Evolutionary conservation across 352 stramenopile genomes (phyloP).

Genomic region (Phytophthora citrophthora): DNA sequence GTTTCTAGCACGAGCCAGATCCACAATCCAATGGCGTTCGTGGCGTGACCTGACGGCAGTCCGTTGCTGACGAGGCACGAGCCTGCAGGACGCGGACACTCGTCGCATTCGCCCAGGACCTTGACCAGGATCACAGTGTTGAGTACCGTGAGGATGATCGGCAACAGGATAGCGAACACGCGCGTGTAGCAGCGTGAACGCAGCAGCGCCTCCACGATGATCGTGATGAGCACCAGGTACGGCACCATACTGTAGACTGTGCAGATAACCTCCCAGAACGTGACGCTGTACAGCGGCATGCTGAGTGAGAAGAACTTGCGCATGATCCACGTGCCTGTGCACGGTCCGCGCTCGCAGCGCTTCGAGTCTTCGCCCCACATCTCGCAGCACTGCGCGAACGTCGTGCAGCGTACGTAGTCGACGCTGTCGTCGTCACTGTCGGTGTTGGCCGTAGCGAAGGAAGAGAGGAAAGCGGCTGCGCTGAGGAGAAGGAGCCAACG

Average conservation of each 20-base stretch:
- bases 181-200: conserved; percentile 45
- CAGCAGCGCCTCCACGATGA: conserved; percentile 44
- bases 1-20: conserved; percentile 48
- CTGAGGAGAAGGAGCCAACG: conserved; percentile 4
- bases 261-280: conserved; percentile 51
- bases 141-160: conserved; percentile 43
- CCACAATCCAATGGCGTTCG: conserved; percentile 51
- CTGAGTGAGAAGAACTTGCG: conserved; percentile 61
- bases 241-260: conserved; percentile 56
- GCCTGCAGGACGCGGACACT: conserved; percentile 42
- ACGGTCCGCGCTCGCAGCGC: conserved; percentile 49
- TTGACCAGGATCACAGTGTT: conserved; percentile 50
- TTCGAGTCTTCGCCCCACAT: conserved; percentile 48
- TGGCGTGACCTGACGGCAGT: conserved; percentile 53
- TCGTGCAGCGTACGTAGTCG: conserved; percentile 36
- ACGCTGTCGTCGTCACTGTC: conserved; percentile 32
- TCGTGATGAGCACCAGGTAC: conserved; percentile 46
- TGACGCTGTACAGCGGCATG: conserved; percentile 44
- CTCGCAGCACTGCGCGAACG: conserved; percentile 47
- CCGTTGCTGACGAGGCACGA: conserved; percentile 50
- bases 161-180: conserved; percentile 45
- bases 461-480: neutral
- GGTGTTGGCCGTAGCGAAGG: conserved; percentile 2
- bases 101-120: conserved; percentile 40
- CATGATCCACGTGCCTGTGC: conserved; percentile 43